Conservation (phyloP, 768 basidiomycete species). For the Lentinula boryana region DNA sequence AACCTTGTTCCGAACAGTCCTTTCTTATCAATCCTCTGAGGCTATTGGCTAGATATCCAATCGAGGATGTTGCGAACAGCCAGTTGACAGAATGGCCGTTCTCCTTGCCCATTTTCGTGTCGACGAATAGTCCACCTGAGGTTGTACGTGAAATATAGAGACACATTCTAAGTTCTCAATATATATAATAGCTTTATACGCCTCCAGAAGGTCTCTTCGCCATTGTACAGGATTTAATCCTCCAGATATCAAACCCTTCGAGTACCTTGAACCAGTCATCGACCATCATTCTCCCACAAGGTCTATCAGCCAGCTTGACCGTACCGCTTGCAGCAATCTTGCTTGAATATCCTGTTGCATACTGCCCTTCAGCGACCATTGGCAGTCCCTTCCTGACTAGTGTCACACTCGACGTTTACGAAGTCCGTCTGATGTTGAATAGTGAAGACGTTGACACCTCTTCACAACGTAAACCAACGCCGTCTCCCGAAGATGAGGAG, state of each 20-base stretch:
- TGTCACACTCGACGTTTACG: conserved; percentile 45
- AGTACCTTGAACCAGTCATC: background rate
- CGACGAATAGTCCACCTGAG: background rate
- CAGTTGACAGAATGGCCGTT: background rate
- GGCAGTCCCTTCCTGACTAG: conserved; percentile 36
- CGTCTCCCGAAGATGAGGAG: conserved; percentile 3
- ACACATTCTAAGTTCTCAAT: background rate
- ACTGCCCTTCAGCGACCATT: conserved; percentile 29
- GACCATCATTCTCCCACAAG: conserved; percentile 6
- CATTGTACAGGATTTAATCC: background rate
- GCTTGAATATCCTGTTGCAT: conserved; percentile 58
- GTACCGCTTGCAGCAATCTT: conserved; percentile 55
- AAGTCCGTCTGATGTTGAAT: conserved; percentile 24
- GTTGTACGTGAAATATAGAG: background rate
- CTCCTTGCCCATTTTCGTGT: background rate
- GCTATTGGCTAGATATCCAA: background rate
- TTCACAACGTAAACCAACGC: background rate
- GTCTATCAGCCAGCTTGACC: conserved; percentile 9
- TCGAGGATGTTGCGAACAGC: background rate
- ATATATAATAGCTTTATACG: background rate
- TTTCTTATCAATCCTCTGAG: conserved; percentile 42
- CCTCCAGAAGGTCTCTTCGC: background rate
- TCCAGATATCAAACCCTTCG: background rate
- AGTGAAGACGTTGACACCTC: background rate
- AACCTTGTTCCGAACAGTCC: conserved; percentile 41